These are phyloP conservation scores for Pharnaceum exiguum DNA, from an alignment of 148 eudicot genomes.

Conservation along the genomic window DNA sequence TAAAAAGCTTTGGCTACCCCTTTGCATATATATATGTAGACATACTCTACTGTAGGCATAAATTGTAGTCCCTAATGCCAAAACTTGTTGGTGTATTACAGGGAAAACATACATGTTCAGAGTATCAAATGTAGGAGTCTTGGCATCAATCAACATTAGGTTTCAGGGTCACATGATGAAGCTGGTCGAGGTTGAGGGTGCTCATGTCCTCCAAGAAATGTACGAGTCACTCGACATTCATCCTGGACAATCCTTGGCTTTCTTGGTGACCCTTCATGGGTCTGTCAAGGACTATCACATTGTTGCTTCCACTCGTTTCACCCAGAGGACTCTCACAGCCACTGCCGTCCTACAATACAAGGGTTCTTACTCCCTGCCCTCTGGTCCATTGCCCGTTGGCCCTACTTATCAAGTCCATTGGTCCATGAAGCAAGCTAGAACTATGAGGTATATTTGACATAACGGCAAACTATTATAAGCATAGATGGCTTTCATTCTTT, in stretches of 20 bases:
- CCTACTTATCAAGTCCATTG: conserved; percentile 49
- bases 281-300: conserved; percentile 58
- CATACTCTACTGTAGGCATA: too few relatives aligned
- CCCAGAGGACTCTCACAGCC: conserved; percentile 28
- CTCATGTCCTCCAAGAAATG: conserved; percentile 61
- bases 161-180: conserved; percentile 70
- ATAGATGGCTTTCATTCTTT: not conserved
- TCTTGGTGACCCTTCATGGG: conserved; percentile 60
- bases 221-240: conserved; percentile 72
- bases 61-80: too few relatives aligned
- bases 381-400: conserved; percentile 55
- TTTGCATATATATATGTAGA: too few relatives aligned
- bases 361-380: conserved; percentile 40
- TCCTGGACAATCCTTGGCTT: conserved; percentile 81
- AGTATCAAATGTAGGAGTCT: conserved; percentile 78
- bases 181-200: conserved; percentile 85
- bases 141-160: conserved; percentile 56
- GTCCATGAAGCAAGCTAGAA: conserved; percentile 61
- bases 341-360: conserved; percentile 62
- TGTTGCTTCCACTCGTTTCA: conserved; percentile 62
- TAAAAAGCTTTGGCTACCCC: too few relatives aligned
- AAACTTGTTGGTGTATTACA: conserved; percentile 27
- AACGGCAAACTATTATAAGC: too few relatives aligned
- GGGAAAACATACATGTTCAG: conserved; percentile 83
- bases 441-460: conserved; percentile 68